A percentile compares a stretch with the other conserved stretches of the same genome.
Evolutionary conservation across 1,139 yeast species (phyloP).

Genomic region (Dujonia santamariae): DNA sequence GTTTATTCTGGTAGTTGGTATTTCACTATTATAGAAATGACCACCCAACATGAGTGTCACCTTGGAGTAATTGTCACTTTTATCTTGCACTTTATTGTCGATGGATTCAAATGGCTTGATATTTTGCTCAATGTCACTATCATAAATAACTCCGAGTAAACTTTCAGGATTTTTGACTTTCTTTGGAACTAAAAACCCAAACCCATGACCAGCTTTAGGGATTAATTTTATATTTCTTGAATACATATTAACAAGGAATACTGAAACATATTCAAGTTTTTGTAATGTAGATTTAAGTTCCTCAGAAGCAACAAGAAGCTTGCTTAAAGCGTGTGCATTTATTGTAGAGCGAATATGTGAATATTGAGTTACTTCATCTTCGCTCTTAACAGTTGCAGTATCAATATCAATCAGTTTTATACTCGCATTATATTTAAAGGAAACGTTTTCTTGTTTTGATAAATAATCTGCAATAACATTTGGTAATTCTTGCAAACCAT

Average conservation of each 20-base stretch:
- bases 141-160: slow-evolving; percentile 84
- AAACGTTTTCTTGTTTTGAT: slow-evolving; percentile 32
- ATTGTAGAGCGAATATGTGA: slow-evolving; percentile 61
- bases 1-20: slow-evolving; percentile 40
- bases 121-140: slow-evolving; percentile 70
- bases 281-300: slow-evolving; percentile 18
- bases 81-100: too few relatives aligned
- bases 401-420: slow-evolving; percentile 20
- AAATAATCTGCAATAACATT: slow-evolving; percentile 35
- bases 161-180: slow-evolving; percentile 49
- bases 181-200: slow-evolving; percentile 84
- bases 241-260: slow-evolving; percentile 61
- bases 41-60: slow-evolving; percentile 87
- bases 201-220: slow-evolving; percentile 57
- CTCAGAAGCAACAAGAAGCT: slow-evolving; percentile 14
- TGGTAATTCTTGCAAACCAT: slow-evolving; percentile 57
- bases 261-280: slow-evolving; percentile 47
- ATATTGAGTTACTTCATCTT: slow-evolving; percentile 15
- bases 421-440: slow-evolving; percentile 24
- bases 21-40: slow-evolving; percentile 31
- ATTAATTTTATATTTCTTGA: slow-evolving; percentile 26
- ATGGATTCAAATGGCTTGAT: slow-evolving; percentile 29
- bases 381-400: slow-evolving; percentile 11
- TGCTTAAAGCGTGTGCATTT: slow-evolving; percentile 34
- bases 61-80: slow-evolving; percentile 24